A percentile compares a stretch with the other conserved stretches of the same genome.
Evolutionary conservation across 495 filamentous ascomycete species (phyloP).

Genomic region (Ascobolus immersus): DNA sequence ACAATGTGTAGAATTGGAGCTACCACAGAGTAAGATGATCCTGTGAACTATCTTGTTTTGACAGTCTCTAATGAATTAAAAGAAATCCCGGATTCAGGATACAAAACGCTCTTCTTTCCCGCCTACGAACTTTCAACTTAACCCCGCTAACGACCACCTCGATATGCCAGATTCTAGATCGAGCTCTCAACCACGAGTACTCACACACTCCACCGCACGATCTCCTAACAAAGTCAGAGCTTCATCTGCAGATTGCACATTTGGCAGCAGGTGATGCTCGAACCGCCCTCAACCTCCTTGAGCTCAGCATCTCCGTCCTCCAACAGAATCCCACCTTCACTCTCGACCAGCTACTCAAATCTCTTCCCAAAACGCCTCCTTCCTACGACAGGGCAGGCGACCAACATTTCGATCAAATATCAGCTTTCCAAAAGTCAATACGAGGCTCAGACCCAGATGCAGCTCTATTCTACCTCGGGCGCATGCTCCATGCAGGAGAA

Average conservation of each 20-base stretch:
- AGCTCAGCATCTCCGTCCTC: constrained; percentile 44
- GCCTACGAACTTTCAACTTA: constrained; percentile 76
- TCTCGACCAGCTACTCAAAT: no score
- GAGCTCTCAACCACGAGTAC: constrained; percentile 42
- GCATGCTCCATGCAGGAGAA: constrained; percentile 91
- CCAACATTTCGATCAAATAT: constrained; percentile 89
- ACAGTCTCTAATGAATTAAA: constrained; percentile 1
- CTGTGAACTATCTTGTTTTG: background rate
- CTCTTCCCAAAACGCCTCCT: constrained; percentile 27
- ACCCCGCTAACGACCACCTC: constrained; percentile 44
- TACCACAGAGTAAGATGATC: constrained; percentile 60
- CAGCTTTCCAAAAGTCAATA: constrained; percentile 86
- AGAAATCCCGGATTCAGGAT: constrained; percentile 82
- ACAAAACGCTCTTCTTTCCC: constrained; percentile 60
- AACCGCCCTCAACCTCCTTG: constrained; percentile 75
- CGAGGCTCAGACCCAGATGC: constrained; percentile 71
- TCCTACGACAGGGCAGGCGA: constrained; percentile 91
- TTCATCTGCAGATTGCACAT: constrained; percentile 52
- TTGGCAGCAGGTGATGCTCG: constrained; percentile 84
- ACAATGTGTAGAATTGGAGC: constrained; percentile 53
- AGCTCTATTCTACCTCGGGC: constrained; percentile 70
- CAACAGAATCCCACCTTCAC: constrained; percentile 20
- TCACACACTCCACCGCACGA: constrained; percentile 12
- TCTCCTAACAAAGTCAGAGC: constrained; percentile 26
- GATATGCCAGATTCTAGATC: constrained; percentile 41